Conservation (phyloP, 768 basidiomycete species). For the Leccinellum albellum region DNA sequence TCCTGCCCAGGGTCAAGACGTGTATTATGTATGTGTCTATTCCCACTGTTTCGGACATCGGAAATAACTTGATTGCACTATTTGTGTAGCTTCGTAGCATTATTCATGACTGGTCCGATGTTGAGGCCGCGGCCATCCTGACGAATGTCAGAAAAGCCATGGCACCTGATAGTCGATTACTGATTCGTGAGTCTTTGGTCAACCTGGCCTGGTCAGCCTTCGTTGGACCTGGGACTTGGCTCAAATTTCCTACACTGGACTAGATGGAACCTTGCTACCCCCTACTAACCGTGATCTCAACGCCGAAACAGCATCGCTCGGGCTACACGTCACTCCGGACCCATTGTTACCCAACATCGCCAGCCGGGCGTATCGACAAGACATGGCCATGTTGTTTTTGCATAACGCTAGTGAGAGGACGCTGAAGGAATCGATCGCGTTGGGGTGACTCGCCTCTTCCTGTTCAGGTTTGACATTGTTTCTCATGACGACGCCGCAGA, state of each 20-base stretch:
- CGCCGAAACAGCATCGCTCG: neutral
- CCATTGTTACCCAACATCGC: constrained; percentile 49
- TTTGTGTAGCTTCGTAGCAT: constrained; percentile 22
- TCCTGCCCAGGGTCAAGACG: neutral
- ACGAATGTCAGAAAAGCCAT: constrained; percentile 29
- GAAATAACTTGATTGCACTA: neutral
- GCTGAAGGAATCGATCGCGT: constrained; percentile 9
- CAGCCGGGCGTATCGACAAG: constrained; percentile 39
- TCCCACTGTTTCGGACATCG: neutral
- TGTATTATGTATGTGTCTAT: neutral
- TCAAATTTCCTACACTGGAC: neutral
- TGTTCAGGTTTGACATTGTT: neutral
- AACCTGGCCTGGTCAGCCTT: neutral
- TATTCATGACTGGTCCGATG: constrained; percentile 36
- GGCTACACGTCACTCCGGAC: constrained; percentile 34
- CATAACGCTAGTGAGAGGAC: constrained; percentile 43
- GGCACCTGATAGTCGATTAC: constrained; percentile 26
- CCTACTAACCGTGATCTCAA: constrained; percentile 6
- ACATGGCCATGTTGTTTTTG: constrained; percentile 43
- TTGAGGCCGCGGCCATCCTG: constrained; percentile 30
- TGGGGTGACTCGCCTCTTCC: neutral
- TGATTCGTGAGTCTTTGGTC: constrained; percentile 29
- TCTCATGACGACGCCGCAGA: neutral
- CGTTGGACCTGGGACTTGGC: neutral
- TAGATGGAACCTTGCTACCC: constrained; percentile 21